These are phyloP conservation scores for Plantago rigida DNA, from an alignment of 305 asterid species.

Conservation along the genomic window DNA sequence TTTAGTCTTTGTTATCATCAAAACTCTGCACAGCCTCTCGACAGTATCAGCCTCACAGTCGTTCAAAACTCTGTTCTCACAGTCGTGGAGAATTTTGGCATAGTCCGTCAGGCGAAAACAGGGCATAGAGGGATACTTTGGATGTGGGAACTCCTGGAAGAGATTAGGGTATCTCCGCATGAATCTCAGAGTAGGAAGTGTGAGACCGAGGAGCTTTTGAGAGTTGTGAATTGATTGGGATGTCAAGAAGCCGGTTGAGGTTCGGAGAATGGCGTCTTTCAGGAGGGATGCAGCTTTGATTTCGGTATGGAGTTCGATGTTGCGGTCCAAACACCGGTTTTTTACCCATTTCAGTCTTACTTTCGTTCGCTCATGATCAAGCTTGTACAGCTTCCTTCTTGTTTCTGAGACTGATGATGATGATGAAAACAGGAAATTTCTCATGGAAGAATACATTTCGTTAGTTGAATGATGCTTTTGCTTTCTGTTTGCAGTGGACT, in stretches of 20 bases:
- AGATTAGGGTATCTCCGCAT: conserved; percentile 74
- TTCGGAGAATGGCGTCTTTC: conserved; percentile 63
- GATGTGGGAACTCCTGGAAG: conserved; percentile 83
- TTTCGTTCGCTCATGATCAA: conserved; percentile 27
- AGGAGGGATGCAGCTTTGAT: conserved; percentile 77
- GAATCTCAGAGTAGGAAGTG: conserved; percentile 73
- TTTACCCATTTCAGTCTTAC: conserved; percentile 90
- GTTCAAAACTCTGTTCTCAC: conserved; percentile 42
- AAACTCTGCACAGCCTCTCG: conserved; percentile 59
- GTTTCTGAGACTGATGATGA: no score
- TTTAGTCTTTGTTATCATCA: conserved; percentile 61
- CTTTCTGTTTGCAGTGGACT: no score
- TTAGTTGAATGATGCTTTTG: no score
- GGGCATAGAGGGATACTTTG: conserved; percentile 64
- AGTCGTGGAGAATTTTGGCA: conserved; percentile 53
- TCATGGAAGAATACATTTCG: no score
- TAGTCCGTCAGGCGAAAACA: conserved; percentile 62
- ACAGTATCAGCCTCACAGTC: conserved; percentile 46
- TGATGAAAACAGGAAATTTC: no score
- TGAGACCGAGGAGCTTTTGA: conserved; percentile 68
- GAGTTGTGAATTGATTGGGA: conserved; percentile 54
- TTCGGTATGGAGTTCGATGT: conserved; percentile 68
- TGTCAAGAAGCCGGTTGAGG: conserved; percentile 57
- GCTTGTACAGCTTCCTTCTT: no score
- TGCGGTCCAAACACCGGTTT: conserved; percentile 75